phyloP scores from a whole-genome alignment of 2,329 filamentous ascomycete genomes.

The Hypoxylon rubiginosum region DNA sequence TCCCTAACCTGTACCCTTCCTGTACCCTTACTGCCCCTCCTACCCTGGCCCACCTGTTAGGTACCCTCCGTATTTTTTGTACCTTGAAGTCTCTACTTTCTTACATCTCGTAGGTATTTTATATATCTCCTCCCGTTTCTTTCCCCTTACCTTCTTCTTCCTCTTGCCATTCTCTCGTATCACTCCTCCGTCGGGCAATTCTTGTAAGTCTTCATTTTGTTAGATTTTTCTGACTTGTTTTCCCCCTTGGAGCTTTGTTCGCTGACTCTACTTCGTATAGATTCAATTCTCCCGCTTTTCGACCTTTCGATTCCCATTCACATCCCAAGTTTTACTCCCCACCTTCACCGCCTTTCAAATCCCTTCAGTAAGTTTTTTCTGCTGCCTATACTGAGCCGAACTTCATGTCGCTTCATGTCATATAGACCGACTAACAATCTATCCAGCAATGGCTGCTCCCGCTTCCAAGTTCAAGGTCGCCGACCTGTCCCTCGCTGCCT shows the following conservation, averaged over 20 bases:
- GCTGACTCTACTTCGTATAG: conserved; percentile 20
- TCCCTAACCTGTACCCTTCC: conserved; percentile 9
- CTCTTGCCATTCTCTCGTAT: conserved; percentile 32
- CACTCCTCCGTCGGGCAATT: conserved; percentile 14
- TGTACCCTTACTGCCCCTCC: conserved; percentile 13
- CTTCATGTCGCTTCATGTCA: neutral
- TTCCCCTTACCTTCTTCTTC: conserved; percentile 33
- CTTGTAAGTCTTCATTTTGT: conserved; percentile 20
- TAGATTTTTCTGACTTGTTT: neutral
- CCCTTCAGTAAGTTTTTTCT: conserved; percentile 26
- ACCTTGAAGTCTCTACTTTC: conserved; percentile 34
- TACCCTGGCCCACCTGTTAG: neutral
- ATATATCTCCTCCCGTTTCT: conserved; percentile 40
- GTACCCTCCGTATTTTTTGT: neutral
- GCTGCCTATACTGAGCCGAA: neutral
- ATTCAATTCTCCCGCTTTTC: conserved; percentile 7
- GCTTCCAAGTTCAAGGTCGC: conserved; percentile 98
- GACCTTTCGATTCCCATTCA: conserved; percentile 14
- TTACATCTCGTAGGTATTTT: conserved; percentile 12
- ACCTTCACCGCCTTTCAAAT: conserved; percentile 28
- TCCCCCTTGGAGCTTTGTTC: neutral
- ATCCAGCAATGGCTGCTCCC: conserved; percentile 75
- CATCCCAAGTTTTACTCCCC: neutral
- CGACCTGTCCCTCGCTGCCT: conserved; percentile 96
- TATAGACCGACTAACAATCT: conserved; percentile 16